Conservation (phyloP, 2,329 filamentous ascomycete genomes). For the Atkinsonella hypoxylon region DNA sequence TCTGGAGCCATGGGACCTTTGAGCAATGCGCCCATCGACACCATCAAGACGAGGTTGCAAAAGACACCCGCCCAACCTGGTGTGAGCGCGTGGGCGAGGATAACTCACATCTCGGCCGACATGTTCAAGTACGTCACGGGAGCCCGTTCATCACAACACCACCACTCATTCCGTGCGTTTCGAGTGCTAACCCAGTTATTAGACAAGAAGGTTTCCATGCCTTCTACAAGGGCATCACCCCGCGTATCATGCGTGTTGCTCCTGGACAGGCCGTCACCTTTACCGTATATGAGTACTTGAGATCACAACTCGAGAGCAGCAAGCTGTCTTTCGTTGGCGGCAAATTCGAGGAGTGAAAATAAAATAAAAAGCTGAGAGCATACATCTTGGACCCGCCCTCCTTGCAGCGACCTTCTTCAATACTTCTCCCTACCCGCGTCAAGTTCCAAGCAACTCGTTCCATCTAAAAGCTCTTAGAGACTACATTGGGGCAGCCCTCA, state of each 20-base stretch:
- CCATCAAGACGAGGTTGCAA: slow-evolving; percentile 94
- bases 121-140: slow-evolving; percentile 75
- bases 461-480: neutral
- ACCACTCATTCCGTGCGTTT: too few species aligned
- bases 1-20: slow-evolving; percentile 91
- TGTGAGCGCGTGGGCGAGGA: slow-evolving; percentile 68
- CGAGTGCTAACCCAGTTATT: too few species aligned
- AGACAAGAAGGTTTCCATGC: slow-evolving; percentile 86
- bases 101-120: slow-evolving; percentile 63
- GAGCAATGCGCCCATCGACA: slow-evolving; percentile 95
- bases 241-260: slow-evolving; percentile 91
- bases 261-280: slow-evolving; percentile 79
- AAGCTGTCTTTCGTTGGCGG: slow-evolving; percentile 47
- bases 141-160: too few species aligned
- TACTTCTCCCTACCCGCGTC: neutral
- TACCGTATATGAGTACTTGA: slow-evolving; percentile 68
- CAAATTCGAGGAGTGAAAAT: slow-evolving; percentile 52
- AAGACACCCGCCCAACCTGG: slow-evolving; percentile 75
- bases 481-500: neutral
- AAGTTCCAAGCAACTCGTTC: neutral
- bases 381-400: neutral
- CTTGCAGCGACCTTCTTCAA: neutral
- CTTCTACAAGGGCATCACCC: slow-evolving; percentile 99
- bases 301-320: slow-evolving; percentile 58
- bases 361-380: neutral